Conservation (phyloP, 2,329 filamentous ascomycete species). For the Colletotrichum tofieldiae region DNA sequence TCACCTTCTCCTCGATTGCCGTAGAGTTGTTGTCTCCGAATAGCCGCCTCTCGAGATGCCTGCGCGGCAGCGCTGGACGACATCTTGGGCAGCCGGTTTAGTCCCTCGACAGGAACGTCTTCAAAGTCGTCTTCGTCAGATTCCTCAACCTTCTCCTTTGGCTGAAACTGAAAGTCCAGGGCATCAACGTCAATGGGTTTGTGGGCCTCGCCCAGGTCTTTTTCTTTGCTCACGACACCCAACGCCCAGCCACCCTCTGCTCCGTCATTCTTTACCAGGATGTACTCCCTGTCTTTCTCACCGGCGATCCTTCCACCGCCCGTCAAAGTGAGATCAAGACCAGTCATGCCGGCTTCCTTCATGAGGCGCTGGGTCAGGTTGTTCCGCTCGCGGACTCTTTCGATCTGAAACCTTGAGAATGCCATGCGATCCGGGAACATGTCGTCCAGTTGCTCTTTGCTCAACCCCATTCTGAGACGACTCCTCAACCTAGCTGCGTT, state of each 20-base stretch:
- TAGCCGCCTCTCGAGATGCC: slow-evolving; percentile 18
- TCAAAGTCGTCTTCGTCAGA: slow-evolving; percentile 85
- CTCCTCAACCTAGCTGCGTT: slow-evolving; percentile 93
- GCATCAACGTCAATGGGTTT: slow-evolving; percentile 95
- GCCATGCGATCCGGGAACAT: slow-evolving; percentile 99
- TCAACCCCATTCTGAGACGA: slow-evolving; percentile 93
- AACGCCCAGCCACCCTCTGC: slow-evolving; percentile 97
- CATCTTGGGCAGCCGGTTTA: slow-evolving; percentile 84
- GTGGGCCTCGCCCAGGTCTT: slow-evolving; percentile 82
- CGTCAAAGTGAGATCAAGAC: slow-evolving; percentile 77
- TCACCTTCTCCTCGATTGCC: slow-evolving; percentile 26
- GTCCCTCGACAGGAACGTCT: slow-evolving; percentile 90
- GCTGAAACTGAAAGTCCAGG: slow-evolving; percentile 70
- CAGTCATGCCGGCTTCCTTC: slow-evolving; percentile 92
- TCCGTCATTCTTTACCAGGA: slow-evolving; percentile 94
- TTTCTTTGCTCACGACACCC: slow-evolving; percentile 91
- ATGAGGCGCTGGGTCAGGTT: slow-evolving; percentile 95
- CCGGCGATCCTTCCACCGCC: slow-evolving; percentile 79
- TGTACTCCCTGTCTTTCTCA: slow-evolving; percentile 93
- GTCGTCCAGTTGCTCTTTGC: slow-evolving; percentile 92
- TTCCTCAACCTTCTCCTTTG: slow-evolving; percentile 72
- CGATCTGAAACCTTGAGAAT: slow-evolving; percentile 96
- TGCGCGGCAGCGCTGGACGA: slow-evolving; percentile 33
- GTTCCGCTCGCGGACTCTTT: slow-evolving; percentile 92
- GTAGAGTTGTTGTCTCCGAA: slow-evolving; percentile 21